phyloP scores from a whole-genome alignment of 768 basidiomycete genomes.

The Hygrophoropsis aurantiaca region DNA sequence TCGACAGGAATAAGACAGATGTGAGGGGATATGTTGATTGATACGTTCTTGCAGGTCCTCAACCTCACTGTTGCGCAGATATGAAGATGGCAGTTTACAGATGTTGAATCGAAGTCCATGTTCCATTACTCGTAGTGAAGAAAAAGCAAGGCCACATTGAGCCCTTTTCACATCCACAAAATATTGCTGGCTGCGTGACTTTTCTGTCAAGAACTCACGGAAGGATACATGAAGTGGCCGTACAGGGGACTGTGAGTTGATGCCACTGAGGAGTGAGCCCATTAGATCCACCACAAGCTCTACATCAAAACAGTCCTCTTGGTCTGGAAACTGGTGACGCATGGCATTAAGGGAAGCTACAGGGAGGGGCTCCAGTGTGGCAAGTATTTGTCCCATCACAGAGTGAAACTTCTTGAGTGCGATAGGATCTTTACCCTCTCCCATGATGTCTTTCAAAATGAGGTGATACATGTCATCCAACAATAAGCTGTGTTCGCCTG shows the following conservation, averaged over 20 bases:
- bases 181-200: conserved; percentile 10
- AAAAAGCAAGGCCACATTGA: conserved; percentile 17
- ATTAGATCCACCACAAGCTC: conserved; percentile 4
- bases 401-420: conserved; percentile 4
- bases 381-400: conserved; percentile 7
- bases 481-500: neutral
- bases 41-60: neutral
- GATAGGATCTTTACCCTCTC: neutral
- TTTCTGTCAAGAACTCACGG: conserved; percentile 21
- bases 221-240: conserved; percentile 29
- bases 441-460: conserved; percentile 6
- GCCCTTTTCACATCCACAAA: conserved; percentile 7
- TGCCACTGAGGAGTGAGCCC: conserved; percentile 10
- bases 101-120: conserved; percentile 34
- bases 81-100: conserved; percentile 29
- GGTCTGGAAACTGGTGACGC: conserved; percentile 1
- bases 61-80: conserved; percentile 25
- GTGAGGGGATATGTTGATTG: conserved; percentile 1
- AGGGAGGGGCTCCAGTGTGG: conserved; percentile 7
- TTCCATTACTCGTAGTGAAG: conserved; percentile 28
- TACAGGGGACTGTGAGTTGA: conserved; percentile 5
- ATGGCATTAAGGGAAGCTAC: neutral
- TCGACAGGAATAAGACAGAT: conserved; percentile 10
- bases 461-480: conserved; percentile 7
- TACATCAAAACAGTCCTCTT: conserved; percentile 1